Evolutionary conservation across 345 rosid genomes (phyloP).

Genomic region (Aquilaria yunnanensis): DNA sequence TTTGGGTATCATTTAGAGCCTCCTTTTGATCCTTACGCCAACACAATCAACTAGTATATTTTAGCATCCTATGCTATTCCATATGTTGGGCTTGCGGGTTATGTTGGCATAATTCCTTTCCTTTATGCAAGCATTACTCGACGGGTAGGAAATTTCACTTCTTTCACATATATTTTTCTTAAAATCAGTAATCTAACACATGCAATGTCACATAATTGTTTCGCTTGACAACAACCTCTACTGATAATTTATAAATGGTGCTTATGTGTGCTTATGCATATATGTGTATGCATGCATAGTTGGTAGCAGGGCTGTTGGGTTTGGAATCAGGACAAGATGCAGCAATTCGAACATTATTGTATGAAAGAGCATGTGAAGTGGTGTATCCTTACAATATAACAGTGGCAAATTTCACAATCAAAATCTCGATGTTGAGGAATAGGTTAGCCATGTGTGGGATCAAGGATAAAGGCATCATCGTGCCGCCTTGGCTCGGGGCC

Average conservation of each 20-base stretch:
- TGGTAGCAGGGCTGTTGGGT: conserved; percentile 50
- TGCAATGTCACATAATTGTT: no score
- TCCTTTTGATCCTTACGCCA: conserved; percentile 58
- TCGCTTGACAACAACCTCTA: no score
- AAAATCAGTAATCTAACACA: no score
- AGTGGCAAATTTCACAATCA: conserved; percentile 30
- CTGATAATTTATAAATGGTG: not conserved
- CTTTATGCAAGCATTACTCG: conserved; percentile 25
- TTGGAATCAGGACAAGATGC: conserved; percentile 77
- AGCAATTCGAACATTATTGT: conserved; percentile 44
- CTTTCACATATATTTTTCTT: no score
- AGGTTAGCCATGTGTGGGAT: conserved; percentile 32
- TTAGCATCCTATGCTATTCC: conserved; percentile 55
- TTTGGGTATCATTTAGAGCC: conserved; percentile 42
- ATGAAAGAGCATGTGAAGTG: conserved; percentile 23
- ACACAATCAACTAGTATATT: conserved; percentile 37
- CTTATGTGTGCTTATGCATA: not conserved
- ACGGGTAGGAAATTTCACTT: conserved; percentile 21
- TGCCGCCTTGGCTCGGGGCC: conserved; percentile 29
- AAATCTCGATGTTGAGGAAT: conserved; percentile 31
- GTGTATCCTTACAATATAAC: conserved; percentile 33
- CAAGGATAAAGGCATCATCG: conserved; percentile 50
- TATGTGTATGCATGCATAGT: conserved; percentile 16
- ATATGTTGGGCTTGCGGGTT: conserved; percentile 66
- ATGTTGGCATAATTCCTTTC: conserved; percentile 56